phyloP scores from a whole-genome alignment of 805 yeast genomes.

The Lipomyces yamanashiensis region DNA sequence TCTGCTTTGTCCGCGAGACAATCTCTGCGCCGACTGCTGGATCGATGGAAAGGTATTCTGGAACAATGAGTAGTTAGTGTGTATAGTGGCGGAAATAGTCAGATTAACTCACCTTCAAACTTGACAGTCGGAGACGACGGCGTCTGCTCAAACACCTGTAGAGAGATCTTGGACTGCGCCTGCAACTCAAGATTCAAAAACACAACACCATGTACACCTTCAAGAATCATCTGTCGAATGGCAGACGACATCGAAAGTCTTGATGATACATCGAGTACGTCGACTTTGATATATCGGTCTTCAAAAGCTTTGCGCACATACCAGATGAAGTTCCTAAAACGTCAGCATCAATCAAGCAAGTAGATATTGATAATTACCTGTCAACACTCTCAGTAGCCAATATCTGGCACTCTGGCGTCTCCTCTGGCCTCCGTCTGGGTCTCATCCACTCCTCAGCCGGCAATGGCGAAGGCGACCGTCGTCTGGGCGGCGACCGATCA shows the following conservation, averaged over 20 bases:
- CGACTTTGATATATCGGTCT: conserved; percentile 49
- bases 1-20: conserved; percentile 44
- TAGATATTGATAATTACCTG: conserved; percentile 17
- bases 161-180: conserved; percentile 55
- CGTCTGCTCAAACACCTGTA: conserved; percentile 70
- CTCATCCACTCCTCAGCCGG: conserved; percentile 29
- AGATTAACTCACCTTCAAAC: conserved; percentile 60
- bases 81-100: neutral
- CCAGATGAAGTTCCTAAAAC: conserved; percentile 47
- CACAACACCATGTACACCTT: conserved; percentile 75
- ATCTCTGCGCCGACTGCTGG: conserved; percentile 68
- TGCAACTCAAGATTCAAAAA: conserved; percentile 58
- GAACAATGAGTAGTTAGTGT: neutral
- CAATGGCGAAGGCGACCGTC: conserved; percentile 30
- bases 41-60: conserved; percentile 67
- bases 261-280: conserved; percentile 52
- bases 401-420: conserved; percentile 53
- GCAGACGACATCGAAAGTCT: conserved; percentile 52
- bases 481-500: conserved; percentile 31
- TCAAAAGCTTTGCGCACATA: conserved; percentile 51
- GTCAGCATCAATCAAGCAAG: neutral
- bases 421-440: conserved; percentile 44
- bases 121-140: conserved; percentile 67
- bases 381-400: conserved; percentile 55
- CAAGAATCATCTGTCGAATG: conserved; percentile 77